Evolutionary conservation across 805 yeast genomes (phyloP).

Genomic region (Diddensiella santjacobensis): DNA sequence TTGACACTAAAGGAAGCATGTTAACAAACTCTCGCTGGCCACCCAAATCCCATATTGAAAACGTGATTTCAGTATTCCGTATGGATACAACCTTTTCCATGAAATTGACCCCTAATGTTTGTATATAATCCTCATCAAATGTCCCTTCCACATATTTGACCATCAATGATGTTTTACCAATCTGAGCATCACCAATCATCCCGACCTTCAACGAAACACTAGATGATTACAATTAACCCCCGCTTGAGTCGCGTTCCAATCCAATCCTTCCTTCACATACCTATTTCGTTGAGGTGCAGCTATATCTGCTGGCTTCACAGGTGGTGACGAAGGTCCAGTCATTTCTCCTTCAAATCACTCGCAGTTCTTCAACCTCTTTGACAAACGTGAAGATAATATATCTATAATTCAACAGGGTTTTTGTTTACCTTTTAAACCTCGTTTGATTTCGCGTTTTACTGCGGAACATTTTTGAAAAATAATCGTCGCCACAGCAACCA

Average conservation of each 20-base stretch:
- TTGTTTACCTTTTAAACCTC: no score
- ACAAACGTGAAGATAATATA: no score
- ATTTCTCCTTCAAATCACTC: no score
- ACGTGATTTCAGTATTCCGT: slow-evolving; percentile 81
- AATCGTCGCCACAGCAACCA: no score
- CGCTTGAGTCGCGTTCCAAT: background rate
- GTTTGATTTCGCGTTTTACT: no score
- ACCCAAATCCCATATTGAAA: slow-evolving; percentile 93
- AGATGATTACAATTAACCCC: background rate
- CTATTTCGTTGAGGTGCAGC: slow-evolving; percentile 1
- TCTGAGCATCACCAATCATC: slow-evolving; percentile 90
- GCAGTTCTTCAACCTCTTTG: no score
- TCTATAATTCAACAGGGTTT: no score
- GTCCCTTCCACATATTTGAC: slow-evolving; percentile 95
- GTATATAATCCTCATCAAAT: slow-evolving; percentile 87
- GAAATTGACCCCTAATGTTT: slow-evolving; percentile 91
- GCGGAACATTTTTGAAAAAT: no score
- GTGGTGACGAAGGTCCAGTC: background rate
- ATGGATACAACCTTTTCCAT: slow-evolving; percentile 86
- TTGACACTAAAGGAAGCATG: slow-evolving; percentile 89
- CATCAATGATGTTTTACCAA: slow-evolving; percentile 95
- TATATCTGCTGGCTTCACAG: slow-evolving; percentile 4
- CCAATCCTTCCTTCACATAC: background rate
- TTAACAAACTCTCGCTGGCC: slow-evolving; percentile 94
- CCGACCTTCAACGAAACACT: slow-evolving; percentile 67